phyloP scores from a whole-genome alignment of 495 filamentous ascomycete genomes.

The Cenococcum geophilum region DNA sequence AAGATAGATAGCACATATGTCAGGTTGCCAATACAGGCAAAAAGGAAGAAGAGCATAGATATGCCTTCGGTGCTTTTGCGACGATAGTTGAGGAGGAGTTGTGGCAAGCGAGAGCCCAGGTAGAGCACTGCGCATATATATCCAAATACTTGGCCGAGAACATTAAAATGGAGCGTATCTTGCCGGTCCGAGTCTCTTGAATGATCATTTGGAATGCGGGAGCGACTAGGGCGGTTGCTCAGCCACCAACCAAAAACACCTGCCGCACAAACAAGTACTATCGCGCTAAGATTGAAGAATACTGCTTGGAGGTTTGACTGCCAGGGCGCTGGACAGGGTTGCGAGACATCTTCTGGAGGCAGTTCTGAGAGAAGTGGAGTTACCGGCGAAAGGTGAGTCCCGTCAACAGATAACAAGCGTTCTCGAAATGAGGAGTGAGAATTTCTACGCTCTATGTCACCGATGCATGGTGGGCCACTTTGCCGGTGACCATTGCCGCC shows the following conservation, averaged over 20 bases:
- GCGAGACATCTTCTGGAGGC: constrained; percentile 16
- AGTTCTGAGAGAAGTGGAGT: constrained; percentile 51
- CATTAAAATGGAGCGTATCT: constrained; percentile 53
- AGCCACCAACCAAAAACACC: constrained; percentile 84
- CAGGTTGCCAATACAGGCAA: constrained; percentile 88
- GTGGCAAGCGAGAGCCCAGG: constrained; percentile 79
- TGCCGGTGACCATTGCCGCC: constrained; percentile 9
- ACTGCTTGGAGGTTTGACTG: constrained; percentile 48
- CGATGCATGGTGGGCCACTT: constrained; percentile 19
- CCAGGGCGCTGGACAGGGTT: constrained; percentile 38
- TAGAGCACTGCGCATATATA: constrained; percentile 63
- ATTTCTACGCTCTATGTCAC: constrained; percentile 23
- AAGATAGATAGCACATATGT: constrained; percentile 91
- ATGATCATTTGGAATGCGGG: constrained; percentile 24
- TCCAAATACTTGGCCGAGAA: constrained; percentile 55
- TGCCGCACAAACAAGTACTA: constrained; percentile 72
- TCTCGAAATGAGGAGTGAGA: constrained; percentile 39
- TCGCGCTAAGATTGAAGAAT: constrained; percentile 63
- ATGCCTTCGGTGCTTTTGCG: constrained; percentile 89
- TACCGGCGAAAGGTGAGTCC: constrained; percentile 72
- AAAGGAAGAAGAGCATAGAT: constrained; percentile 89
- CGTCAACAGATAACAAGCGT: constrained; percentile 45
- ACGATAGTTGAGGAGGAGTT: constrained; percentile 81
- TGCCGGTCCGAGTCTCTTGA: constrained; percentile 22
- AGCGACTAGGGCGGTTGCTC: constrained; percentile 37